These are phyloP conservation scores for Fusarium protoensiforme DNA, from an alignment of 2,329 filamentous ascomycete species.

Conservation along the genomic window DNA sequence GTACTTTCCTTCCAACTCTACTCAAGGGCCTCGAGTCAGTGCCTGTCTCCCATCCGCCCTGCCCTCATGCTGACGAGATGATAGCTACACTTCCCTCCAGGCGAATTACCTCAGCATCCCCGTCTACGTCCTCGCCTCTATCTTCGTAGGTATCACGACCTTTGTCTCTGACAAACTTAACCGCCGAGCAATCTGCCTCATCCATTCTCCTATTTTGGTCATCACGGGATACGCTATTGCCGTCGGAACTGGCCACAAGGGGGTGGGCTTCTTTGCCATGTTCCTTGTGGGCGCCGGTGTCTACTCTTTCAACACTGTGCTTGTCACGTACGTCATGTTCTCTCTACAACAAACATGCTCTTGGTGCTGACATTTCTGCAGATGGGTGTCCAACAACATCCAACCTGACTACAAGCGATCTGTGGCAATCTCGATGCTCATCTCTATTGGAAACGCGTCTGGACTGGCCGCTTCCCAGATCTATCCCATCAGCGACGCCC, in stretches of 20 bases:
- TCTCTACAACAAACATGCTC: neutral
- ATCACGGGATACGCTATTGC: conserved; percentile 45
- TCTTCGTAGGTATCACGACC: conserved; percentile 19
- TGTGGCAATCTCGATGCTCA: conserved; percentile 57
- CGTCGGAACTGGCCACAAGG: conserved; percentile 41
- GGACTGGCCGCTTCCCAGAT: conserved; percentile 61
- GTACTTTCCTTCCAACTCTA: conserved; percentile 50
- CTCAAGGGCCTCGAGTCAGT: conserved; percentile 48
- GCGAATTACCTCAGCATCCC: conserved; percentile 52
- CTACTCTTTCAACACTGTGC: conserved; percentile 20
- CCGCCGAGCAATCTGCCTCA: conserved; percentile 33
- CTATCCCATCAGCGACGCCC: conserved; percentile 43
- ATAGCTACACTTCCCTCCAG: conserved; percentile 39
- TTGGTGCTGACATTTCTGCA: conserved; percentile 46
- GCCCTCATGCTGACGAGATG: neutral
- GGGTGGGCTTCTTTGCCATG: conserved; percentile 38
- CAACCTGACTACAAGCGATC: conserved; percentile 61
- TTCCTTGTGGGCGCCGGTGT: conserved; percentile 35
- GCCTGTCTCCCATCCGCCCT: accelerated
- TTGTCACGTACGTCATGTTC: conserved; percentile 18
- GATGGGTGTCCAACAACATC: conserved; percentile 61
- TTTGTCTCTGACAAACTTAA: conserved; percentile 41
- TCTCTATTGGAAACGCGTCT: conserved; percentile 59
- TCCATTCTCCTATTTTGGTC: conserved; percentile 32
- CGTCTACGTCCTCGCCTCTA: conserved; percentile 44